Evolutionary conservation across 768 basidiomycete species (phyloP).

Genomic region (Boletus sensibilis): DNA sequence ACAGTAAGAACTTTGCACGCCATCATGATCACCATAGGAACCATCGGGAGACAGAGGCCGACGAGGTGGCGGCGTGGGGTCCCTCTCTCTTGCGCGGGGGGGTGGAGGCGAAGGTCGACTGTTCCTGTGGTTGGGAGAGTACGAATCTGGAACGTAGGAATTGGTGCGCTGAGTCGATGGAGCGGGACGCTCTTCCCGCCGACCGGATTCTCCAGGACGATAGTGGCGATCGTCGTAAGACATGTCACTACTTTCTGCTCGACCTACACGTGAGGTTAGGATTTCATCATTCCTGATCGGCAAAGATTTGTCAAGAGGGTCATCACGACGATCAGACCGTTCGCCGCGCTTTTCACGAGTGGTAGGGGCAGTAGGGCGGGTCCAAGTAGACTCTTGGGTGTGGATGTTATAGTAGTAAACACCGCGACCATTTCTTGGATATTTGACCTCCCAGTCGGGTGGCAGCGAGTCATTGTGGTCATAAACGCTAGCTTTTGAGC

Average conservation of each 20-base stretch:
- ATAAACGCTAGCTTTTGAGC: conserved; percentile 20
- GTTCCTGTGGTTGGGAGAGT: conserved; percentile 25
- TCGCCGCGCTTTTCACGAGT: conserved; percentile 26
- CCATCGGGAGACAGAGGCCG: conserved; percentile 22
- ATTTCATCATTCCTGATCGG: conserved; percentile 24
- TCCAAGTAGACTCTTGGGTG: conserved; percentile 60
- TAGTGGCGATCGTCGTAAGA: conserved; percentile 67
- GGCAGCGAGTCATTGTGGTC: conserved; percentile 44
- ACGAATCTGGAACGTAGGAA: conserved; percentile 30
- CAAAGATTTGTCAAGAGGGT: conserved; percentile 26
- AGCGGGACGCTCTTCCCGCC: conserved; percentile 29
- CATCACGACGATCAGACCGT: conserved; percentile 28
- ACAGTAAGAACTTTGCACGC: conserved; percentile 16
- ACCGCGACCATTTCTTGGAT: conserved; percentile 47
- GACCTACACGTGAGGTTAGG: conserved; percentile 29
- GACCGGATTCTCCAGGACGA: conserved; percentile 43
- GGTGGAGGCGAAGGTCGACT: conserved; percentile 24
- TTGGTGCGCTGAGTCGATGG: conserved; percentile 23
- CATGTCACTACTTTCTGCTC: conserved; percentile 34
- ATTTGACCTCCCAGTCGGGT: conserved; percentile 59
- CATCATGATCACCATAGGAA: conserved; percentile 25
- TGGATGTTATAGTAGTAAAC: conserved; percentile 58
- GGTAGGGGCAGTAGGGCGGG: conserved; percentile 41
- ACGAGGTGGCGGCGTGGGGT: conserved; percentile 21
- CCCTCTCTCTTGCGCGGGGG: conserved; percentile 25